These are phyloP conservation scores for Pseudonitzschia pungens DNA, from an alignment of 108 stramenopile genomes.

Conservation along the genomic window DNA sequence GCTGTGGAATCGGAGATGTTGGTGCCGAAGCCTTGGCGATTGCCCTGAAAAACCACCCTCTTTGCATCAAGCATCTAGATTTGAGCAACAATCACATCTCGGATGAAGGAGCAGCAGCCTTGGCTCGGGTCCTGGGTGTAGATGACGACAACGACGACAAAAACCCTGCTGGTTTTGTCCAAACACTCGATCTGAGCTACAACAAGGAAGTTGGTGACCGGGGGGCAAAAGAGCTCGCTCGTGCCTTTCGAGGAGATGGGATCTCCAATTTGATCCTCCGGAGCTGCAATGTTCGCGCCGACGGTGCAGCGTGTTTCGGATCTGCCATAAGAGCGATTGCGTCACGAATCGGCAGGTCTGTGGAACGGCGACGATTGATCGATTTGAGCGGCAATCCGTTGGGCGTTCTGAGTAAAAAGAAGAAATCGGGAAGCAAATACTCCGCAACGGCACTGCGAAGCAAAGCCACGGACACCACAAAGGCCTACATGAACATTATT, in stretches of 20 bases:
- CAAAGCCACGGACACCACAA: slow-evolving; percentile 71
- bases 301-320: slow-evolving; percentile 63
- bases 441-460: slow-evolving; percentile 60
- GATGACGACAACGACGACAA: slow-evolving; percentile 7
- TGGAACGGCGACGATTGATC: slow-evolving; percentile 19
- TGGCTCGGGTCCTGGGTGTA: slow-evolving; percentile 50
- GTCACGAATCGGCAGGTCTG: neutral
- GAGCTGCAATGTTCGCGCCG: slow-evolving; percentile 70
- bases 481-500: slow-evolving; percentile 65
- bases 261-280: slow-evolving; percentile 51
- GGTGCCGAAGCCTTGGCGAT: slow-evolving; percentile 76
- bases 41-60: slow-evolving; percentile 54
- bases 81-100: slow-evolving; percentile 79
- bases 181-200: slow-evolving; percentile 67
- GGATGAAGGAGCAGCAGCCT: slow-evolving; percentile 56
- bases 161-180: neutral
- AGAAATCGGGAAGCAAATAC: slow-evolving; percentile 55
- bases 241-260: slow-evolving; percentile 45
- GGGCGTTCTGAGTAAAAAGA: slow-evolving; percentile 53
- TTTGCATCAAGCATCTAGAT: slow-evolving; percentile 57
- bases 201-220: slow-evolving; percentile 56
- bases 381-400: slow-evolving; percentile 84
- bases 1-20: slow-evolving; percentile 67
- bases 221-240: slow-evolving; percentile 60
- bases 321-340: slow-evolving; percentile 36